These are phyloP conservation scores for Eurotiales sp. DNA, from an alignment of 2,329 filamentous ascomycete genomes.

Conservation along the genomic window DNA sequence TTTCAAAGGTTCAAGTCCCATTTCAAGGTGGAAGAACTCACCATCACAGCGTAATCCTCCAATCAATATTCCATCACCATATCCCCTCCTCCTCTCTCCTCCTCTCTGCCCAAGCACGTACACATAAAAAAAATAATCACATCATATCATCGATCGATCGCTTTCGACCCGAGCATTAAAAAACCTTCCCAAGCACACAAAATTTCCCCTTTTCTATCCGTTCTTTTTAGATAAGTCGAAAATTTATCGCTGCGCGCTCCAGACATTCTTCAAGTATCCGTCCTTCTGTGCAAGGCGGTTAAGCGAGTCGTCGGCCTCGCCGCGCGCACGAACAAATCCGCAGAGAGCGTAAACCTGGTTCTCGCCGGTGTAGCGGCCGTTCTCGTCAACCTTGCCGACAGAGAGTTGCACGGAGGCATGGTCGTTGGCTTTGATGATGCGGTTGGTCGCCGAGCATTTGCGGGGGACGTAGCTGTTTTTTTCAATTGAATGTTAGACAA, in stretches of 20 bases:
- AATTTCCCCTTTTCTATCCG: slow-evolving; percentile 16
- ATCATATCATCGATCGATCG: slow-evolving; percentile 12
- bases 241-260: slow-evolving; percentile 65
- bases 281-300: slow-evolving; percentile 96
- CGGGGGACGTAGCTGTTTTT: slow-evolving; percentile 82
- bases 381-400: slow-evolving; percentile 98
- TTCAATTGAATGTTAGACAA: not conserved
- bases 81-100: not conserved
- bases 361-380: slow-evolving; percentile 93
- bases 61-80: not conserved
- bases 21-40: not conserved
- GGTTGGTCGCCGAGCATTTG: slow-evolving; percentile 98
- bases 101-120: slow-evolving; percentile 1
- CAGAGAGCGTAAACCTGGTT: slow-evolving; percentile 96
- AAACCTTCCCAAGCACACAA: not conserved
- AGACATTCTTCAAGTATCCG: slow-evolving; percentile 95
- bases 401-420: slow-evolving; percentile 97
- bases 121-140: not conserved
- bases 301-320: slow-evolving; percentile 93
- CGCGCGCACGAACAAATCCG: slow-evolving; percentile 96
- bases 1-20: not conserved
- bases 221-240: slow-evolving; percentile 14
- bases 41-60: slow-evolving; percentile 10
- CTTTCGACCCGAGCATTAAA: not conserved
- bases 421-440: slow-evolving; percentile 99